Percentiles rank a stretch among this genome's conserved stretches.
These are phyloP conservation scores for Botryobasidium botryosum DNA, from an alignment of 768 basidiomycete species.

Conservation along the genomic window DNA sequence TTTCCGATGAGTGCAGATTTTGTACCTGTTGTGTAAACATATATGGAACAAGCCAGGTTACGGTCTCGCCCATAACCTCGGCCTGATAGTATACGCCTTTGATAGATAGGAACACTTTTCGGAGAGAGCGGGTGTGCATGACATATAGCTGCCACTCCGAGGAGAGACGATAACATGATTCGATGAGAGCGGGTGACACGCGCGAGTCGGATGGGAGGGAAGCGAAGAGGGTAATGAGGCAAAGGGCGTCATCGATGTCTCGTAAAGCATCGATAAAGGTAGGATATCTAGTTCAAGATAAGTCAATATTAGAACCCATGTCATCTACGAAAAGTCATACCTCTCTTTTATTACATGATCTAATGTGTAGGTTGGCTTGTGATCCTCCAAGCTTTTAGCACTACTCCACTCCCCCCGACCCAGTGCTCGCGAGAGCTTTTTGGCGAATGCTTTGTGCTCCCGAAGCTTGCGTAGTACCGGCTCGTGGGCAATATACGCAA, in stretches of 20 bases:
- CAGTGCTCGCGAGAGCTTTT: conserved; percentile 83
- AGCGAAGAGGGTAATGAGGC: conserved; percentile 86
- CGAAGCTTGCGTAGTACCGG: conserved; percentile 83
- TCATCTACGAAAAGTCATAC: conserved; percentile 27
- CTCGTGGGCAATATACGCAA: conserved; percentile 92
- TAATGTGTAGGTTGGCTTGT: conserved; percentile 75
- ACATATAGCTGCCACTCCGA: conserved; percentile 96
- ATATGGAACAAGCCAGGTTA: conserved; percentile 95
- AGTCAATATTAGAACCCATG: background rate
- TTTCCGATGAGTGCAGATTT: conserved; percentile 5
- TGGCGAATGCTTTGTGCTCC: conserved; percentile 97
- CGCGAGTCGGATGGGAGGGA: conserved; percentile 75
- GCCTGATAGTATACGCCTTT: conserved; percentile 98
- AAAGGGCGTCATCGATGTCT: conserved; percentile 94
- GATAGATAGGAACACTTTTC: conserved; percentile 89
- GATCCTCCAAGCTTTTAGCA: conserved; percentile 86
- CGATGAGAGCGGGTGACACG: conserved; percentile 64
- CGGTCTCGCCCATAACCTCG: conserved; percentile 77
- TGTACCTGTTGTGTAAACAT: conserved; percentile 88
- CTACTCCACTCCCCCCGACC: conserved; percentile 90
- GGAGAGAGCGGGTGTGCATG: conserved; percentile 68
- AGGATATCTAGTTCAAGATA: conserved; percentile 51
- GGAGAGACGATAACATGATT: conserved; percentile 78
- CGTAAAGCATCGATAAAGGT: conserved; percentile 91
- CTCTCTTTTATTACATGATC: conserved; percentile 98